Percentiles rank a stretch among this genome's conserved stretches.
Conservation (phyloP, 2,329 filamentous ascomycete species). For the Colletotrichum sansevieriae region DNA sequence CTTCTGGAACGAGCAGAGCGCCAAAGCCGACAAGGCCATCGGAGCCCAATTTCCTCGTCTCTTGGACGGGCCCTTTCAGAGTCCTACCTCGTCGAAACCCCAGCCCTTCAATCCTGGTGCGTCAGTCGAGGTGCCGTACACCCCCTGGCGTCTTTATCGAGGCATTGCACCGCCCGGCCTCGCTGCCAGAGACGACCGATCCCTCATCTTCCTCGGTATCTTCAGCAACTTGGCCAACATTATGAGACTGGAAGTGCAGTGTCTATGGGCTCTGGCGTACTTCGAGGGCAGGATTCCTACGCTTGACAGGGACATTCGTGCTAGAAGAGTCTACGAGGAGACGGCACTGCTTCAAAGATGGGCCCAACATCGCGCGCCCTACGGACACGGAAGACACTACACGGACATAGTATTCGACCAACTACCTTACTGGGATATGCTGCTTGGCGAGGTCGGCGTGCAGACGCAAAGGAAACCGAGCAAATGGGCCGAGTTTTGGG, state of each 20-base stretch:
- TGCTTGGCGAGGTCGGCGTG: slow-evolving; percentile 67
- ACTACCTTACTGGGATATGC: slow-evolving; percentile 68
- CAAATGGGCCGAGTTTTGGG: slow-evolving; percentile 55
- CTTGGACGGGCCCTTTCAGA: slow-evolving; percentile 32
- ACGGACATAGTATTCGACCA: slow-evolving; percentile 72
- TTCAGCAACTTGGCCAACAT: slow-evolving; percentile 59
- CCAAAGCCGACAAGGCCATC: slow-evolving; percentile 41
- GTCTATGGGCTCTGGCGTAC: slow-evolving; percentile 69
- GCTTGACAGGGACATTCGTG: slow-evolving; percentile 17
- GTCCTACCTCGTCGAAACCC: slow-evolving; percentile 31
- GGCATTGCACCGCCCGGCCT: slow-evolving; percentile 46
- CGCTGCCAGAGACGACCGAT: slow-evolving; percentile 53
- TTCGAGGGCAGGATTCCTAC: slow-evolving; percentile 60
- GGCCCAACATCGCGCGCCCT: slow-evolving; percentile 63
- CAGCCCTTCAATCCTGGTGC: slow-evolving; percentile 41
- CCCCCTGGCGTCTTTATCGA: slow-evolving; percentile 47
- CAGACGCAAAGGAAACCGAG: slow-evolving; percentile 53
- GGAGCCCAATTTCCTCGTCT: slow-evolving; percentile 40
- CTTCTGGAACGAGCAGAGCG: slow-evolving; percentile 41
- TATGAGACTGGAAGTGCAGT: slow-evolving; percentile 60
- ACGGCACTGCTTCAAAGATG: slow-evolving; percentile 66
- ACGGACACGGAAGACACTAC: slow-evolving; percentile 62
- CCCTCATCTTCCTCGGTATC: slow-evolving; percentile 63
- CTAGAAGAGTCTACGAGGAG: slow-evolving; percentile 47
- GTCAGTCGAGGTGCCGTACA: slow-evolving; percentile 36